Conservation (phyloP, 2,329 filamentous ascomycete species). For the Diaporthe longicolla region DNA sequence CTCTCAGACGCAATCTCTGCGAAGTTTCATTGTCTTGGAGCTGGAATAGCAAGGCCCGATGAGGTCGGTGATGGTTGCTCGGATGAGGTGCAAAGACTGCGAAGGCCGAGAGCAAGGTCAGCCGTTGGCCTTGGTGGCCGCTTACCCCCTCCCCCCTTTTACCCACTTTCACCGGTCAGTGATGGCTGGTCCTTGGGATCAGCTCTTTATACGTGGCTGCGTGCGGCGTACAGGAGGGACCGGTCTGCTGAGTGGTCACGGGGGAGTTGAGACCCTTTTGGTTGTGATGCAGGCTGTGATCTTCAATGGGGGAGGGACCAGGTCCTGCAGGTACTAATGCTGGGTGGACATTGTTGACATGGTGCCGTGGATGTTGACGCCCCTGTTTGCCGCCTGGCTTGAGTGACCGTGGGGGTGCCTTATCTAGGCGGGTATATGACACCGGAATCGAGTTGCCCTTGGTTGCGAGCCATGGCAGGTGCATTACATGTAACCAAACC, state of each 20-base stretch:
- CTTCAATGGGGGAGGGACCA: constrained; percentile 12
- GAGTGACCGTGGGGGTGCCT: constrained; percentile 13
- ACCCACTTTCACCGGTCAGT: constrained; percentile 11
- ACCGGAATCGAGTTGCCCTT: neutral
- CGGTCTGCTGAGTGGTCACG: constrained; percentile 39
- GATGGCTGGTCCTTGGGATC: constrained; percentile 11
- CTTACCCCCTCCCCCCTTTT: constrained; percentile 26
- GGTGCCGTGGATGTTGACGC: neutral
- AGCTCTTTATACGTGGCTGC: constrained; percentile 35
- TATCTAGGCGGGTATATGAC: constrained; percentile 8
- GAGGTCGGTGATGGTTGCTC: constrained; percentile 30
- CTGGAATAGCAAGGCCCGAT: constrained; percentile 13
- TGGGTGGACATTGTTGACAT: neutral
- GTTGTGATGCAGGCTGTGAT: constrained; percentile 21
- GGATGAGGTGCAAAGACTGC: constrained; percentile 15
- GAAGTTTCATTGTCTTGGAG: constrained; percentile 6
- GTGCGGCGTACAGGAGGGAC: constrained; percentile 35
- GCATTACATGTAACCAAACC: neutral
- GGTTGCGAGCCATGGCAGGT: constrained; percentile 18
- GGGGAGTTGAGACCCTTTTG: constrained; percentile 1
- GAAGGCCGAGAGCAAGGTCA: constrained; percentile 24
- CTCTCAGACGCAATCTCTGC: constrained; percentile 15
- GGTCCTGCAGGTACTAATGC: neutral
- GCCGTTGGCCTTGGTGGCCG: constrained; percentile 20
- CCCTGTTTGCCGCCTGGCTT: neutral